phyloP scores from a whole-genome alignment of 768 basidiomycete genomes.

The Termitomyces sp. region DNA sequence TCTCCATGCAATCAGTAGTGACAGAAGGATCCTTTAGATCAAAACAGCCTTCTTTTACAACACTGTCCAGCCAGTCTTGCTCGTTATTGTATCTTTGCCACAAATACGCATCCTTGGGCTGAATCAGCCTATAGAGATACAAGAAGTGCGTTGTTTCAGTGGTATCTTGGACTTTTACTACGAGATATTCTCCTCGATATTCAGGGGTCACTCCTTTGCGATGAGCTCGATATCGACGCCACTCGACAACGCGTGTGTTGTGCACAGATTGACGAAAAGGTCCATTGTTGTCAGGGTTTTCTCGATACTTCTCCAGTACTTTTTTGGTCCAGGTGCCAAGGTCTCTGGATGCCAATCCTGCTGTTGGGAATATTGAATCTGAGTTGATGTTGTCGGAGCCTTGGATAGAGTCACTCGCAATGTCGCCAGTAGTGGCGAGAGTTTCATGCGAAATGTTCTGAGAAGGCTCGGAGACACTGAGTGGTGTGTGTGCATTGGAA shows the following conservation, averaged over 20 bases:
- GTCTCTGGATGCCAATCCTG: background rate
- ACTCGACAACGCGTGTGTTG: background rate
- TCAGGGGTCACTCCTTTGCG: background rate
- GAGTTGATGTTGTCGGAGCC: no score
- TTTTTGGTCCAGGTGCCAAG: background rate
- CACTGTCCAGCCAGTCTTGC: background rate
- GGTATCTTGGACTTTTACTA: background rate
- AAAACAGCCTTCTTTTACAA: background rate
- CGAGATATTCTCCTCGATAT: background rate
- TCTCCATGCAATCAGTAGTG: no score
- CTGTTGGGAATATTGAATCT: no score
- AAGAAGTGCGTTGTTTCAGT: background rate
- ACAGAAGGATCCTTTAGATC: background rate
- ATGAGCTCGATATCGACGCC: background rate
- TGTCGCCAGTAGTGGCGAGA: no score
- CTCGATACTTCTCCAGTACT: background rate
- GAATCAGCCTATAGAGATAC: background rate
- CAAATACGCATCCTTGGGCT: background rate
- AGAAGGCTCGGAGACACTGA: no score
- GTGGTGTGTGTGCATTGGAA: no score
- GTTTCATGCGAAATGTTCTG: no score
- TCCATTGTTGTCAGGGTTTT: background rate
- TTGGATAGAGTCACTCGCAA: no score
- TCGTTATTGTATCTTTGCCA: background rate
- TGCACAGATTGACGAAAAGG: background rate